These are phyloP conservation scores for Ceratocystis albifundus DNA, from an alignment of 2,329 filamentous ascomycete genomes.

Conservation along the genomic window DNA sequence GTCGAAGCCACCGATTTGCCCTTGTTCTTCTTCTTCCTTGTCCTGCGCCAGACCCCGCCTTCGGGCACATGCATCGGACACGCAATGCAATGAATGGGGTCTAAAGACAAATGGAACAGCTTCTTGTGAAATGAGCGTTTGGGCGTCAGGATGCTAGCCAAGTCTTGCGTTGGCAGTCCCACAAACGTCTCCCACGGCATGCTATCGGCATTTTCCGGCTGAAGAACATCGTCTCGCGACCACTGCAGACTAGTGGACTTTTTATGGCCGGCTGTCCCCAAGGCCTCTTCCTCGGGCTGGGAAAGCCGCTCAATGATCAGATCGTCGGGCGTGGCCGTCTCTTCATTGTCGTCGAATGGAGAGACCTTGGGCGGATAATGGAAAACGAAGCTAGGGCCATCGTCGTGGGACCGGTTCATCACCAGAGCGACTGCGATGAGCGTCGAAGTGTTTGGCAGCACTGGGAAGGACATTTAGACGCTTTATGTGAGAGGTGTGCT, in stretches of 20 bases:
- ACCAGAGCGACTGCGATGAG: slow-evolving; percentile 62
- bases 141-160: slow-evolving; percentile 70
- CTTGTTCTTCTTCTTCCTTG: slow-evolving; percentile 34
- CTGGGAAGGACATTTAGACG: slow-evolving; percentile 38
- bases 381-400: slow-evolving; percentile 68
- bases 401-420: slow-evolving; percentile 58
- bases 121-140: slow-evolving; percentile 66
- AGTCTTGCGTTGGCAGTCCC: slow-evolving; percentile 61
- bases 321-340: slow-evolving; percentile 39
- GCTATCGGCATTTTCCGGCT: slow-evolving; percentile 42
- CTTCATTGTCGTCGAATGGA: slow-evolving; percentile 30
- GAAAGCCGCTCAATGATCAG: slow-evolving; percentile 38
- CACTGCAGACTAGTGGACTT: slow-evolving; percentile 27
- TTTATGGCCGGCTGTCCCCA: slow-evolving; percentile 25
- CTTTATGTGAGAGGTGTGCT: slow-evolving; percentile 10
- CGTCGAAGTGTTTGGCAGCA: slow-evolving; percentile 43
- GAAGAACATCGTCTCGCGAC: slow-evolving; percentile 34
- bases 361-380: slow-evolving; percentile 62
- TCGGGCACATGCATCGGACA: slow-evolving; percentile 73
- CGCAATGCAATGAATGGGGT: slow-evolving; percentile 68
- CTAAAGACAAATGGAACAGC: slow-evolving; percentile 69
- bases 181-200: slow-evolving; percentile 62
- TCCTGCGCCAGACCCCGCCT: slow-evolving; percentile 60
- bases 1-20: slow-evolving; percentile 29
- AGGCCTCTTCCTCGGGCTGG: slow-evolving; percentile 29